Evolutionary conservation across 257 asterid species (phyloP).

Genomic region (Echites panduratus): DNA sequence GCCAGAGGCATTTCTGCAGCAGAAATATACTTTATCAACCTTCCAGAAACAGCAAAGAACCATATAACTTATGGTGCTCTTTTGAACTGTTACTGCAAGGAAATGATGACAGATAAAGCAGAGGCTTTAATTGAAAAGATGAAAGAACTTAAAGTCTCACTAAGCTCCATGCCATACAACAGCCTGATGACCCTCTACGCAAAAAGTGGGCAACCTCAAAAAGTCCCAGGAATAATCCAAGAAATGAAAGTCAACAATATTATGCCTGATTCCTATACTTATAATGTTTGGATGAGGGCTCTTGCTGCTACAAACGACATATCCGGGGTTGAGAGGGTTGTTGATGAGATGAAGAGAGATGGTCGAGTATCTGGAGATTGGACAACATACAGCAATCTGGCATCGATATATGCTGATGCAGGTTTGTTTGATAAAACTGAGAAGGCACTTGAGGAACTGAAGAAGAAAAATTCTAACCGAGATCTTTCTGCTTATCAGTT

Average conservation of each 20-base stretch:
- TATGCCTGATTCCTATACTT: conserved; percentile 65
- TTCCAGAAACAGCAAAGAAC: conserved; percentile 71
- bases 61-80: conserved; percentile 83
- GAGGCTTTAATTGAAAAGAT: conserved; percentile 64
- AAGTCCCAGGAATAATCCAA: conserved; percentile 60
- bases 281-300: conserved; percentile 95
- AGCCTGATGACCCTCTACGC: conserved; percentile 79
- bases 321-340: conserved; percentile 75
- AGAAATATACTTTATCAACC: conserved; percentile 59
- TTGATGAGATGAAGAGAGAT: conserved; percentile 93
- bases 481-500: conserved; percentile 69
- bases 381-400: conserved; percentile 92
- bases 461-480: conserved; percentile 50
- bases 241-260: conserved; percentile 74
- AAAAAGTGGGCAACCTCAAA: conserved; percentile 48
- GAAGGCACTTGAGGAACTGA: conserved; percentile 80
- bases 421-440: conserved; percentile 67
- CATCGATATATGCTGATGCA: conserved; percentile 80
- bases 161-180: conserved; percentile 78
- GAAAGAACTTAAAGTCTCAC: conserved; percentile 76
- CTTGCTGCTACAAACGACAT: conserved; percentile 72
- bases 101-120: conserved; percentile 60
- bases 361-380: conserved; percentile 84
- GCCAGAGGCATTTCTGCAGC: conserved; percentile 60
- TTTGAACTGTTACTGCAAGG: conserved; percentile 84